A percentile compares a stretch with the other conserved stretches of the same genome.
Conservation (phyloP, 192 early-diverging fungal genomes). For the Geranomyces variabilis region DNA sequence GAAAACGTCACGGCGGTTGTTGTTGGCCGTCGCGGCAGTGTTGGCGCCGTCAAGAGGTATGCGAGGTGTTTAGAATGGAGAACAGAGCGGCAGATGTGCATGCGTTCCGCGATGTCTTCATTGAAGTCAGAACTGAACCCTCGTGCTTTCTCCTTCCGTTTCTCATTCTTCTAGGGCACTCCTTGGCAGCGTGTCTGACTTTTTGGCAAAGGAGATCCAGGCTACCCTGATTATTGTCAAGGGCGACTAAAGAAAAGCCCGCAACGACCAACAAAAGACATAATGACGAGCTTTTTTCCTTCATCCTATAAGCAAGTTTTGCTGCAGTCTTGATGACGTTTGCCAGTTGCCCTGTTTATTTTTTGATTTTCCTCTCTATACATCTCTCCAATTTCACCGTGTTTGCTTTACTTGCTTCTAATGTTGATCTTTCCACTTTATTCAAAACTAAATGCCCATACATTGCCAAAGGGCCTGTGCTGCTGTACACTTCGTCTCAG, state of each 20-base stretch:
- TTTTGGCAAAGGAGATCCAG: conserved; percentile 14
- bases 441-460: no score
- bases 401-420: no score
- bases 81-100: background rate
- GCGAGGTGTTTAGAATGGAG: background rate
- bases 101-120: background rate
- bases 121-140: background rate
- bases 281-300: no score
- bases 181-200: conserved; percentile 34
- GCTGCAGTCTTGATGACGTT: no score
- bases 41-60: conserved; percentile 35
- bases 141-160: background rate
- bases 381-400: no score
- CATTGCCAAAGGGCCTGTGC: no score
- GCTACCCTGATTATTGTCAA: conserved; percentile 35
- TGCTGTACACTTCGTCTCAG: no score
- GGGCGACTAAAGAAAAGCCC: conserved; percentile 18
- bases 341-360: no score
- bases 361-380: no score
- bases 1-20: conserved; percentile 25
- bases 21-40: conserved; percentile 32
- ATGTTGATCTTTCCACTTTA: no score
- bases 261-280: no score
- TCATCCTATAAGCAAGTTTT: no score
- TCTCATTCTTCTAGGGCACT: conserved; percentile 14